A percentile compares a stretch with the other conserved stretches of the same genome.
These are phyloP conservation scores for Leccinum obscurum DNA, from an alignment of 768 basidiomycete species.

Conservation along the genomic window DNA sequence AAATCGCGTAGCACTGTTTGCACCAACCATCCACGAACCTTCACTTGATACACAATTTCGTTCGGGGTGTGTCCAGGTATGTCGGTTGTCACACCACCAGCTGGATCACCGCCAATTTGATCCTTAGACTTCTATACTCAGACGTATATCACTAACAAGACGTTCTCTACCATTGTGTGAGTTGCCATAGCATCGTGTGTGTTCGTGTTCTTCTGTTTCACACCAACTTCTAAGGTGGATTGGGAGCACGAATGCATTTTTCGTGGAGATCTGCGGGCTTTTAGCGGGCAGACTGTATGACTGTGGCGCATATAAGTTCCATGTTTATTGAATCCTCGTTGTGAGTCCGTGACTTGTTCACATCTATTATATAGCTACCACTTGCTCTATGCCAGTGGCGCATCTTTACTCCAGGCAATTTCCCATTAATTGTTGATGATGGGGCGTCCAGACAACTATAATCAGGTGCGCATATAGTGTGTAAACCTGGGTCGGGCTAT, in stretches of 20 bases:
- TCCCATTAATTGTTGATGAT: slow-evolving; percentile 49
- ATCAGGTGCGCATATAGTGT: slow-evolving; percentile 35
- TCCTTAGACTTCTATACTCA: slow-evolving; percentile 40
- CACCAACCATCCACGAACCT: too few relatives aligned
- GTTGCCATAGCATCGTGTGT: slow-evolving; percentile 8
- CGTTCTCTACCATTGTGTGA: slow-evolving; percentile 40
- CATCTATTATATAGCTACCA: slow-evolving; percentile 16
- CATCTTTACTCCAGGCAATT: slow-evolving; percentile 24
- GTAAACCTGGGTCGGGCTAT: too few relatives aligned
- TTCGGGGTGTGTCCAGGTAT: slow-evolving; percentile 47
- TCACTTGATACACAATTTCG: slow-evolving; percentile 35
- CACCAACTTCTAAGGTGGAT: slow-evolving; percentile 35
- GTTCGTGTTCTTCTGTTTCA: slow-evolving; percentile 1
- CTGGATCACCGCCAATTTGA: neutral
- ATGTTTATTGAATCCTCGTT: slow-evolving; percentile 23
- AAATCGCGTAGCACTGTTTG: too few relatives aligned
- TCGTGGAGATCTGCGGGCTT: slow-evolving; percentile 45
- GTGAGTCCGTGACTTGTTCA: slow-evolving; percentile 29
- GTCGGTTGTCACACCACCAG: neutral
- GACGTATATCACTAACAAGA: slow-evolving; percentile 36
- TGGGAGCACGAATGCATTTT: slow-evolving; percentile 49
- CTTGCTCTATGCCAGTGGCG: slow-evolving; percentile 12
- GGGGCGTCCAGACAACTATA: slow-evolving; percentile 41
- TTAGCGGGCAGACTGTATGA: slow-evolving; percentile 51
- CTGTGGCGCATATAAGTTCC: slow-evolving; percentile 30